Evolutionary conservation across 1,284 basidiomycete species (phyloP).

Genomic region (Malassezia vespertilionis): DNA sequence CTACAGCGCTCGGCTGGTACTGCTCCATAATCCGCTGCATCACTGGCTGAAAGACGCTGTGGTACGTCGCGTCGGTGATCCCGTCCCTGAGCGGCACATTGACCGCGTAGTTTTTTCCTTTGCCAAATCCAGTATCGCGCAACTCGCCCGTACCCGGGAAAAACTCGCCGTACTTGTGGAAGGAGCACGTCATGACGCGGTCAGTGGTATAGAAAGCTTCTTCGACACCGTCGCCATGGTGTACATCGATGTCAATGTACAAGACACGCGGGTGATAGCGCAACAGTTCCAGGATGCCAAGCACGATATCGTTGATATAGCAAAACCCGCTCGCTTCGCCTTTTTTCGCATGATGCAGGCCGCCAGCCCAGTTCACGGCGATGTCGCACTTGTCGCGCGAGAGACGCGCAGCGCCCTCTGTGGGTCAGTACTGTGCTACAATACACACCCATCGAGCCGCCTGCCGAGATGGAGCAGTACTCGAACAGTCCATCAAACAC

Average conservation of each 20-base stretch:
- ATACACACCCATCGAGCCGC: conserved; percentile 84
- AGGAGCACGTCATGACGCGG: conserved; percentile 93
- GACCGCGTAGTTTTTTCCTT: conserved; percentile 61
- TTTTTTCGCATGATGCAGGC: conserved; percentile 95
- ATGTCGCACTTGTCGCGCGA: conserved; percentile 97
- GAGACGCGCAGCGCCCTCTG: conserved; percentile 89
- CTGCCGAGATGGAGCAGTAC: conserved; percentile 95
- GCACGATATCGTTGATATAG: conserved; percentile 96
- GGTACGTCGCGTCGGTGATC: conserved; percentile 89
- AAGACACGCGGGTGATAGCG: conserved; percentile 89
- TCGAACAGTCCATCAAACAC: conserved; percentile 97
- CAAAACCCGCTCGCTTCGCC: conserved; percentile 97
- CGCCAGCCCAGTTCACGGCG: conserved; percentile 96
- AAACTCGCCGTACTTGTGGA: conserved; percentile 99
- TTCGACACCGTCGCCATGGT: conserved; percentile 98
- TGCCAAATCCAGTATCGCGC: conserved; percentile 82
- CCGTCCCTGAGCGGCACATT: conserved; percentile 95
- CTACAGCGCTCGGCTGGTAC: conserved; percentile 89
- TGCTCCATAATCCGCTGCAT: conserved; percentile 89
- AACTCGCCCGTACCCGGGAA: conserved; percentile 97
- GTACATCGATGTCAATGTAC: conserved; percentile 97
- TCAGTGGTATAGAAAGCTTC: conserved; percentile 99
- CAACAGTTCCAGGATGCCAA: conserved; percentile 86
- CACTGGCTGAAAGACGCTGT: conserved; percentile 88
- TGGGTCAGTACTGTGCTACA: background rate